phyloP scores from a whole-genome alignment of 2,329 filamentous ascomycete species.

The Aspergillus sp. region DNA sequence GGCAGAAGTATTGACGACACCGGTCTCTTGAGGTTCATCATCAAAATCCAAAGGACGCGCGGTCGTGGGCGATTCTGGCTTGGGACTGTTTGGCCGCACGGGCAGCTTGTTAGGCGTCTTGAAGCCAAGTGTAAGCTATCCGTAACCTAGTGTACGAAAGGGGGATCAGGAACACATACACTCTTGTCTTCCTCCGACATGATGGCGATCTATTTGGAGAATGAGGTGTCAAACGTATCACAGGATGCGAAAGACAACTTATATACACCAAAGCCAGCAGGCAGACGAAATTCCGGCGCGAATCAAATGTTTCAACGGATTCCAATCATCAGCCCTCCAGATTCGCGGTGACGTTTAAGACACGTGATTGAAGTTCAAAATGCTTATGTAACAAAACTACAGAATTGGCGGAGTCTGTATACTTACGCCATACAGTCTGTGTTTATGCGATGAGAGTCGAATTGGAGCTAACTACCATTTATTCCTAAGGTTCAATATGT shows the following conservation, averaged over 20 bases:
- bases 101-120: constrained; percentile 31
- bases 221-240: background rate
- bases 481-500: background rate
- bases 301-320: constrained; percentile 6
- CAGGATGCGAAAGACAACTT: background rate
- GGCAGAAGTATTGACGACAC: constrained; percentile 21
- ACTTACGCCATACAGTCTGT: too few species aligned
- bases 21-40: constrained; percentile 46
- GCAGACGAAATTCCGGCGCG: constrained; percentile 15
- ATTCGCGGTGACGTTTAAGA: constrained; percentile 1
- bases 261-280: constrained; percentile 7
- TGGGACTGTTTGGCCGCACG: constrained; percentile 25
- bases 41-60: constrained; percentile 53
- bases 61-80: constrained; percentile 49
- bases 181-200: constrained; percentile 35
- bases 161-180: constrained; percentile 17
- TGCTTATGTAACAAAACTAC: background rate
- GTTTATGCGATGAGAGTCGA: too few species aligned
- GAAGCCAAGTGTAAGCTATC: constrained; percentile 17
- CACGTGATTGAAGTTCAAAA: constrained; percentile 1
- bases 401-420: background rate
- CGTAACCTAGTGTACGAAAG: constrained; percentile 4
- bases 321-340: constrained; percentile 1
- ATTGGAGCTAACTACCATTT: too few species aligned
- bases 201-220: constrained; percentile 4